These are phyloP conservation scores for Immersiella caudata DNA, from an alignment of 495 filamentous ascomycete genomes.

Conservation along the genomic window DNA sequence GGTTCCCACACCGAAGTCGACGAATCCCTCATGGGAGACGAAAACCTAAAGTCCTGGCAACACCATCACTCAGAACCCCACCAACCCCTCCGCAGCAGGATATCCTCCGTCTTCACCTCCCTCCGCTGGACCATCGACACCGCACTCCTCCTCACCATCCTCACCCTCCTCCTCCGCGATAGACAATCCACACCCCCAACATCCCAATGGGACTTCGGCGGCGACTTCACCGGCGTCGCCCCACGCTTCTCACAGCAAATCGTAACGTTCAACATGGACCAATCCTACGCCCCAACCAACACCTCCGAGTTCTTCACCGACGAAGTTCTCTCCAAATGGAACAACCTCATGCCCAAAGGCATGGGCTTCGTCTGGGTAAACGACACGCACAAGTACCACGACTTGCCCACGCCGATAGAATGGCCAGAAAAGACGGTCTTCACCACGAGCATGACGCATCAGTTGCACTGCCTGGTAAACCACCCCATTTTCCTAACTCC, in stretches of 20 bases:
- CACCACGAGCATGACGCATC: conserved; percentile 50
- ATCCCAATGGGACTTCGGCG: conserved; percentile 43
- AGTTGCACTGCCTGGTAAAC: conserved; percentile 48
- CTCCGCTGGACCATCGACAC: conserved; percentile 43
- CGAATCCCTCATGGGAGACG: conserved; percentile 44
- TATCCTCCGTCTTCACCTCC: conserved; percentile 27
- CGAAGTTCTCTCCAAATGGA: conserved; percentile 46
- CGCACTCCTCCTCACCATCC: conserved; percentile 38
- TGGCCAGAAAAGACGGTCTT: conserved; percentile 55
- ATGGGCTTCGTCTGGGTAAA: conserved; percentile 55
- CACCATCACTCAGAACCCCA: conserved; percentile 29
- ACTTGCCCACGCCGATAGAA: conserved; percentile 48
- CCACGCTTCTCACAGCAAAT: conserved; percentile 41
- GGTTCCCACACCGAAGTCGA: conserved; percentile 48
- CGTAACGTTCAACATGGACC: conserved; percentile 46
- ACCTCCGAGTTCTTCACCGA: conserved; percentile 52
- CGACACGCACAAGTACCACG: conserved; percentile 47
- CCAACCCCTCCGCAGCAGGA: conserved; percentile 12
- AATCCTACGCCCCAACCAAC: conserved; percentile 50
- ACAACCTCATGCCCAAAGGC: conserved; percentile 48
- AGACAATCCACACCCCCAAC: conserved; percentile 29
- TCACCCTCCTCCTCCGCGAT: conserved; percentile 38
- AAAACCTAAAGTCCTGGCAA: conserved; percentile 44
- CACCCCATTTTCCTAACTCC: too few relatives aligned
- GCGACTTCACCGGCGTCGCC: conserved; percentile 46